phyloP scores from a whole-genome alignment of 768 basidiomycete species.

The Boletus barrowsii region DNA sequence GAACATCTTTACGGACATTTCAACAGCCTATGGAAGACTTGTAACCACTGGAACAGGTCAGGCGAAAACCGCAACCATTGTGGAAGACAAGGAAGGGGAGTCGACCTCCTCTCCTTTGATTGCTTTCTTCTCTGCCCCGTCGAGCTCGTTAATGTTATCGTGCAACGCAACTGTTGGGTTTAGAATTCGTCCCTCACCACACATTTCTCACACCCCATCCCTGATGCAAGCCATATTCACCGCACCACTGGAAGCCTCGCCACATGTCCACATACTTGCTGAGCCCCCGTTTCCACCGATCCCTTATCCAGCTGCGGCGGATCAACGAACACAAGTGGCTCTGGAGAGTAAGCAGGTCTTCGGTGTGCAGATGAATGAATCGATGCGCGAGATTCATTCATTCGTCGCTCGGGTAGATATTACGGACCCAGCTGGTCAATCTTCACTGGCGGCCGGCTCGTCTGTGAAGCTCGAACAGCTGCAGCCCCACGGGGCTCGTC shows the following conservation, averaged over 20 bases:
- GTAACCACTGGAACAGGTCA: conserved; percentile 14
- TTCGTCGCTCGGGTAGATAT: conserved; percentile 23
- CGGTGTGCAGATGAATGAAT: conserved; percentile 14
- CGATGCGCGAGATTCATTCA: conserved; percentile 12
- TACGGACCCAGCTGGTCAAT: conserved; percentile 18
- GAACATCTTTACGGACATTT: conserved; percentile 23
- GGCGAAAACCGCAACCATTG: conserved; percentile 17
- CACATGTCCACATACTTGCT: conserved; percentile 24
- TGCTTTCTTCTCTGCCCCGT: conserved; percentile 22
- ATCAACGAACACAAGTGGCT: neutral
- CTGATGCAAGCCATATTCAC: conserved; percentile 21
- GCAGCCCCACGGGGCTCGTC: neutral
- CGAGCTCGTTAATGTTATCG: conserved; percentile 17
- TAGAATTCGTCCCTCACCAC: conserved; percentile 18
- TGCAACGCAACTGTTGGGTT: conserved; percentile 15
- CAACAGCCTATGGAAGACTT: conserved; percentile 21
- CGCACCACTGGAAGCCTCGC: conserved; percentile 15
- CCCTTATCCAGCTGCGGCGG: conserved; percentile 8
- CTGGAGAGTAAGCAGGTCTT: conserved; percentile 16
- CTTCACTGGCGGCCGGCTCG: conserved; percentile 15
- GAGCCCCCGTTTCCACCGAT: conserved; percentile 13
- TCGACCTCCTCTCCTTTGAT: conserved; percentile 18
- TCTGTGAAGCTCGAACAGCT: conserved; percentile 16
- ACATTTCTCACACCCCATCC: neutral
- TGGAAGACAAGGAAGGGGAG: conserved; percentile 18